These are phyloP conservation scores for Magnolia officinalis DNA, from an alignment of 164 flowering plant genomes.

Conservation along the genomic window DNA sequence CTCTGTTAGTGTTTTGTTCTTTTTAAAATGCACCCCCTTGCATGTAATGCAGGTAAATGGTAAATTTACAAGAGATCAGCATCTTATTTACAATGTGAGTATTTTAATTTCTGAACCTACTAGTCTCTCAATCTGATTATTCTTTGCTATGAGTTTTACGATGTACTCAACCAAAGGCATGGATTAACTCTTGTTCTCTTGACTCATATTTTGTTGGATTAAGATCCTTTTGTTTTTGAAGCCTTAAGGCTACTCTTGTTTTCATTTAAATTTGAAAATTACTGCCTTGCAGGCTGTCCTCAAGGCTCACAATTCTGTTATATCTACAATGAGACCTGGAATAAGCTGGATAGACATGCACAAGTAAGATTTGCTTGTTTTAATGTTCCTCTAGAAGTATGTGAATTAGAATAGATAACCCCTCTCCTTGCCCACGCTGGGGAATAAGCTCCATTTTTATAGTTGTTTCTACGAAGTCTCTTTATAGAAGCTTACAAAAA, in stretches of 20 bases:
- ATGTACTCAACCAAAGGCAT: not conserved
- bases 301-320: constrained; percentile 77
- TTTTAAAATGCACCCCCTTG: not conserved
- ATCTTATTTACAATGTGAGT: constrained; percentile 77
- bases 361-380: constrained; percentile 47
- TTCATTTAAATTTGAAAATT: not conserved
- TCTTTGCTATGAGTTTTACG: not conserved
- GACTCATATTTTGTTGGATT: not conserved
- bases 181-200: not conserved
- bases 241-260: not conserved
- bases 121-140: not conserved
- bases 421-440: not conserved
- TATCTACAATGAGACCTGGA: constrained; percentile 81
- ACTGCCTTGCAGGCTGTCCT: constrained; percentile 77
- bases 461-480: too few relatives aligned
- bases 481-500: not conserved
- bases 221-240: not conserved
- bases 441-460: not conserved
- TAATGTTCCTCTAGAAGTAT: not conserved
- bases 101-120: not conserved
- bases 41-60: constrained; percentile 77
- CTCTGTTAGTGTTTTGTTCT: not conserved
- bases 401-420: not conserved
- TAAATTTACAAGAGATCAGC: constrained; percentile 71
- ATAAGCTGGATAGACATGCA: constrained; percentile 94